Base-by-base conservation (phyloP, 371 early-diverging fungal species). In the Mucor indicus region DNA sequence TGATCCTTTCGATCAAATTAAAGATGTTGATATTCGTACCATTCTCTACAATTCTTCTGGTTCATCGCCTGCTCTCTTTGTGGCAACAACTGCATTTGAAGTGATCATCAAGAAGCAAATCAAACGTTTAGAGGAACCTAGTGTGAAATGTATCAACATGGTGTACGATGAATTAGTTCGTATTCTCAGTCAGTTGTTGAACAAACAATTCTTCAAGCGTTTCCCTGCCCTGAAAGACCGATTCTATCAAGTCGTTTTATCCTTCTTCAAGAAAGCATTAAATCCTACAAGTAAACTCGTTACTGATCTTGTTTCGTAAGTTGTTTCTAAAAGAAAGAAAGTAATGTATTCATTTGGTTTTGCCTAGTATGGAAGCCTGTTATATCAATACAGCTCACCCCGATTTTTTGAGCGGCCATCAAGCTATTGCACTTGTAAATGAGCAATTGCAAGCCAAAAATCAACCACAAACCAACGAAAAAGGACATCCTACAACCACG, bases 341-440 rank as follows among this genome's bases (percentile, higher is more conserved):
- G n/a, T n/a, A n/a, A n/a, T n/a, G n/a, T n/a, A n/a, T n/a, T n/a
- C n/a, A n/a, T n/a, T n/a, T n/a, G n/a, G n/a, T n/a, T 7, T 27
- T 27, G 29, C 11, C 7, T 62, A 86, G 85, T 24, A 92, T 95
- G 85, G 98, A 98, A 74, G 76, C 90, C 4, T 81, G 85, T 65
- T 99, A 99, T 68, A 90, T 99, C 71, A 98, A 98, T 79, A 98
- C 99, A 1, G 98, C 85, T 13, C 98, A 99, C 64, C 98, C 98
- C 6, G 98, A 99, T 67, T 99, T 99, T 64, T 76, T 98, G 50
- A 89, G 81, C 48, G 98, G 98, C 41, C 95, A 98, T 77, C 88
- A 86, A 66, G 98, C 97, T 8, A 90, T 94, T 76, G 89, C 95
- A 22, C 83, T 93, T 33, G 92, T 98, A 50, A 86, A 83, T 50